Evolutionary conservation across 441 rosid species (phyloP).

Genomic region (Corymbia citriodora): DNA sequence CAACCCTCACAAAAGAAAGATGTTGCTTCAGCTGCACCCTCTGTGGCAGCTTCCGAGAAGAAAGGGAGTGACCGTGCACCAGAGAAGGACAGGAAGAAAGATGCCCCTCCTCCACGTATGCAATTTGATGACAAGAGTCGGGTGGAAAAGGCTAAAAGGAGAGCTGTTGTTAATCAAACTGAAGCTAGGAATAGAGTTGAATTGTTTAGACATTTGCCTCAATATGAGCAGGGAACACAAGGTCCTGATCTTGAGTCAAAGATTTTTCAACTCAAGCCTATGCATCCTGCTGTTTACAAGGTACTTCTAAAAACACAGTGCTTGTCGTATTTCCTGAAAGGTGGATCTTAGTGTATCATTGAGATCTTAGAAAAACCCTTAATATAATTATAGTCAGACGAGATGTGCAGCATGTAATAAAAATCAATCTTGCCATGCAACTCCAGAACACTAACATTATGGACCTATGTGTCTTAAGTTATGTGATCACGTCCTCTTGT

Average conservation of each 20-base stretch:
- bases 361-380: background rate
- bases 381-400: background rate
- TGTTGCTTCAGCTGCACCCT: conserved; percentile 28
- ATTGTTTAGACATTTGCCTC: conserved; percentile 81
- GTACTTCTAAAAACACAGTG: background rate
- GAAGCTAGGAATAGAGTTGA: conserved; percentile 91
- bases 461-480: background rate
- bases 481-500: background rate
- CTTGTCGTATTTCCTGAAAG: background rate
- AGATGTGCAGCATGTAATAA: background rate
- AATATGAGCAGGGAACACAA: conserved; percentile 13
- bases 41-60: conserved; percentile 45
- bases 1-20: conserved; percentile 63
- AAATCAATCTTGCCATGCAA: background rate
- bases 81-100: conserved; percentile 84
- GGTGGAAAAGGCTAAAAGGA: conserved; percentile 89
- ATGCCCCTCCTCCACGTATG: conserved; percentile 23
- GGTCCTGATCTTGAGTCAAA: conserved; percentile 55
- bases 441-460: background rate
- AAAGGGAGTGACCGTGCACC: conserved; percentile 44
- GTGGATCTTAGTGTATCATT: background rate
- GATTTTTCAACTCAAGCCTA: conserved; percentile 30
- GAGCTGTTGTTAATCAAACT: conserved; percentile 69
- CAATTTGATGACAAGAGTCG: conserved; percentile 28
- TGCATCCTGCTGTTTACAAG: conserved; percentile 11